Percentiles rank a stretch among this genome's conserved stretches.
These are phyloP conservation scores for Diaporthe caulivora DNA, from an alignment of 2,329 filamentous ascomycete genomes.

Conservation along the genomic window DNA sequence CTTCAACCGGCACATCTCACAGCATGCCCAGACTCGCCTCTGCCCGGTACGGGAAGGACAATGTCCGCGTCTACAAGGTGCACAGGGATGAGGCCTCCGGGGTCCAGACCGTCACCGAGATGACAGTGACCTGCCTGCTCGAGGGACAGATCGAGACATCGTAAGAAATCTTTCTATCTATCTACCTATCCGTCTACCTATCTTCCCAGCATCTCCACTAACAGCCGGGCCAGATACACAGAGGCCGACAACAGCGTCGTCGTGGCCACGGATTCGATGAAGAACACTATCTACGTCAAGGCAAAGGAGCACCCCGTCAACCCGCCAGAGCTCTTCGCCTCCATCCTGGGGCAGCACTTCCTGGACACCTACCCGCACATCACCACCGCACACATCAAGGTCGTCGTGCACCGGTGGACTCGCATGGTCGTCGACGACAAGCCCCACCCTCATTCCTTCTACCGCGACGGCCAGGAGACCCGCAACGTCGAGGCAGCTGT, in stretches of 20 bases:
- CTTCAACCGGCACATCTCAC: conserved; percentile 19
- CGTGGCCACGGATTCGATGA: conserved; percentile 97
- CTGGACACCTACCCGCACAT: conserved; percentile 90
- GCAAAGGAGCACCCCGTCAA: conserved; percentile 94
- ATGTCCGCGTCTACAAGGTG: conserved; percentile 97
- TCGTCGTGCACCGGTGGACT: conserved; percentile 91
- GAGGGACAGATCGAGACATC: conserved; percentile 92
- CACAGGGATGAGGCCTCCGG: conserved; percentile 82
- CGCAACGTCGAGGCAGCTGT: conserved; percentile 83
- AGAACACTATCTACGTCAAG: conserved; percentile 96
- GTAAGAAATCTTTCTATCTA: conserved; percentile 58
- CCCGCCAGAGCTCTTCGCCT: conserved; percentile 92
- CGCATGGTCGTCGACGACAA: conserved; percentile 88
- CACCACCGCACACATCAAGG: conserved; percentile 82
- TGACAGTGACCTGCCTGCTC: conserved; percentile 92
- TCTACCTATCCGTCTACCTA: not conserved
- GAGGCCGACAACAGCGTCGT: conserved; percentile 93
- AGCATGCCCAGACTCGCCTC: conserved; percentile 69
- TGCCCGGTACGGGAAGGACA: conserved; percentile 93
- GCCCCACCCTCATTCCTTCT: conserved; percentile 95
- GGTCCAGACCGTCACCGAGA: conserved; percentile 89
- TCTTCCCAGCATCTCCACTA: not conserved
- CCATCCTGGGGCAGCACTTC: conserved; percentile 89
- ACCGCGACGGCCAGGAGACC: conserved; percentile 89
- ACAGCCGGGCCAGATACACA: conserved; percentile 77